A percentile compares a stretch with the other conserved stretches of the same genome.
phyloP scores from a whole-genome alignment of 108 stramenopile species.

The Discostella stelligeroides region DNA sequence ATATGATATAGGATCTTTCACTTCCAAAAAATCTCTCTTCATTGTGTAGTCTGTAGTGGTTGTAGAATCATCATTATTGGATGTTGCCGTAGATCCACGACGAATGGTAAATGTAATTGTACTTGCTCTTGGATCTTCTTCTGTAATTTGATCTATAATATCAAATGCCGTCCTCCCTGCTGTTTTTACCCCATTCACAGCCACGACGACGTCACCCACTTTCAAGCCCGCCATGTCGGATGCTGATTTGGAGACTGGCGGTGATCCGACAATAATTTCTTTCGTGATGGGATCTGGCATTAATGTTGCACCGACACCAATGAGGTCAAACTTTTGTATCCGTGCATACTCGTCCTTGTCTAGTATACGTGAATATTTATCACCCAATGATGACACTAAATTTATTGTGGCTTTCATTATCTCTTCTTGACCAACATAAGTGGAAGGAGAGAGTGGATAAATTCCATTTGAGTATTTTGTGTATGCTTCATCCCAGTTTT shows the following conservation, averaged over 20 bases:
- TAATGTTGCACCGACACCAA: conserved; percentile 86
- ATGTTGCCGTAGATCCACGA: conserved; percentile 32
- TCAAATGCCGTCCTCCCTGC: conserved; percentile 82
- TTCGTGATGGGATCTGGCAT: conserved; percentile 65
- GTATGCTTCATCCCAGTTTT: conserved; percentile 54
- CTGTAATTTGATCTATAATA: conserved; percentile 84
- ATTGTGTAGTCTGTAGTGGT: conserved; percentile 53
- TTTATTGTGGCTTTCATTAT: conserved; percentile 65
- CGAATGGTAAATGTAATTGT: conserved; percentile 69
- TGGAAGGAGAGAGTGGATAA: neutral
- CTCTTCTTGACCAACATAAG: conserved; percentile 26
- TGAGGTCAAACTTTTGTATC: conserved; percentile 87
- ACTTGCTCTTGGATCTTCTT: conserved; percentile 71
- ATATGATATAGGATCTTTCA: conserved; percentile 70
- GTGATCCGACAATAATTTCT: conserved; percentile 77
- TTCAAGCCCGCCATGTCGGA: conserved; percentile 68
- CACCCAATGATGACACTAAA: conserved; percentile 72
- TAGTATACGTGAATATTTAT: conserved; percentile 82
- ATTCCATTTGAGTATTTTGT: conserved; percentile 29
- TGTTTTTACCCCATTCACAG: conserved; percentile 79
- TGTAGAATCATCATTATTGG: neutral
- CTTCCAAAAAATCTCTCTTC: conserved; percentile 61
- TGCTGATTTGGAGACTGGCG: conserved; percentile 77
- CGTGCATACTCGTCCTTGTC: conserved; percentile 60
- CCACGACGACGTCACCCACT: conserved; percentile 71